A percentile compares a stretch with the other conserved stretches of the same genome.
Evolutionary conservation across 73 alveolate genomes (phyloP).

Genomic region (Blepharisma stoltei): DNA sequence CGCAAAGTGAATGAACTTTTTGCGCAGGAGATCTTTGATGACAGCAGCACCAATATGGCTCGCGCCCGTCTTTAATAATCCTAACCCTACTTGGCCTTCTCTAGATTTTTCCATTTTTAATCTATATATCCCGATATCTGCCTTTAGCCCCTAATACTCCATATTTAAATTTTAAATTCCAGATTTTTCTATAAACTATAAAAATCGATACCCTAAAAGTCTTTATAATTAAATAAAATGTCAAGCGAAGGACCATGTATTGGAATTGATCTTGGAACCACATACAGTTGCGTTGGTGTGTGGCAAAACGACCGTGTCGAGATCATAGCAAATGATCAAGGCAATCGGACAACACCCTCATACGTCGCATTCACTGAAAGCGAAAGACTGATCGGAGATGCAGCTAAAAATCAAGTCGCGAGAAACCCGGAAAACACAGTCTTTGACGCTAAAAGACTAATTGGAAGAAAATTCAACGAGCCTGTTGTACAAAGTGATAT

Average conservation of each 20-base stretch:
- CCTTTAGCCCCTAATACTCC: no score
- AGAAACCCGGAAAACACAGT: constrained; percentile 93
- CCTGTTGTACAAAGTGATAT: constrained; percentile 84
- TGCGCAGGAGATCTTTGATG: no score
- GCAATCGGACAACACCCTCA: constrained; percentile 95
- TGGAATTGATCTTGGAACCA: constrained; percentile 96
- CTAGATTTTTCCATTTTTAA: no score
- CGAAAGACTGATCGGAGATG: constrained; percentile 95
- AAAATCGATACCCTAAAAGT: no score
- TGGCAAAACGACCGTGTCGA: constrained; percentile 94
- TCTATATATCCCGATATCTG: no score
- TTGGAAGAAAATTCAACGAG: constrained; percentile 89
- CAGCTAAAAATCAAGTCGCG: constrained; percentile 91
- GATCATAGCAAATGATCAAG: constrained; percentile 93
- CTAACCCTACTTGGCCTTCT: no score
- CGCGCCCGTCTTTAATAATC: no score
- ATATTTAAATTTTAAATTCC: no score
- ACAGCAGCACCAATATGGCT: no score
- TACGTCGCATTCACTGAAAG: constrained; percentile 93
- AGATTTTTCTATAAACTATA: no score
- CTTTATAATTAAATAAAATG: no score
- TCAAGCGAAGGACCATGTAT: constrained; percentile 31
- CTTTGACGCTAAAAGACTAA: constrained; percentile 87
- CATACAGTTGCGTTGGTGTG: constrained; percentile 94
- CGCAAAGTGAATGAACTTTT: no score